Conservation (phyloP, 2,329 filamentous ascomycete genomes). For the Knufia fluminis region DNA sequence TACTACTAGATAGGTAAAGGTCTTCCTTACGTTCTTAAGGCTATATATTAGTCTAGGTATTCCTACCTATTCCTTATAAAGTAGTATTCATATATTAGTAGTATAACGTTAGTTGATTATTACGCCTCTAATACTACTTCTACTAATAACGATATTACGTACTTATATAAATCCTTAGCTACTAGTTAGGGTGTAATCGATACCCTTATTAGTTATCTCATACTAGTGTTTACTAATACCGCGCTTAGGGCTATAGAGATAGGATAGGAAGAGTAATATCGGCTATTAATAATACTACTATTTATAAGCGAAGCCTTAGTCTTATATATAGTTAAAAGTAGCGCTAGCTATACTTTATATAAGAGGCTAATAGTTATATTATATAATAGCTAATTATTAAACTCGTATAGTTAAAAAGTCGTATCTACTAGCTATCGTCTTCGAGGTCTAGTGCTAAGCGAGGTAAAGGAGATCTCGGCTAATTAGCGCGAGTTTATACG, state of each 20-base stretch:
- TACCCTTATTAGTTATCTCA: constrained; percentile 2
- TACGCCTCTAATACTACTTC: constrained; percentile 3
- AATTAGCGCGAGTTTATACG: neutral
- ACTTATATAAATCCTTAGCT: constrained; percentile 1
- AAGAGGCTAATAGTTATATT: constrained; percentile 4
- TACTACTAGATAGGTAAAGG: constrained; percentile 1
- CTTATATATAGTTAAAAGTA: constrained; percentile 2
- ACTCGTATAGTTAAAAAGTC: constrained; percentile 2
- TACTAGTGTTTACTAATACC: constrained; percentile 1
- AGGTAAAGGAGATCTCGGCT: too few species aligned
- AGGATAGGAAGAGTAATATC: neutral
- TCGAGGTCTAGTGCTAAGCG: too few species aligned
- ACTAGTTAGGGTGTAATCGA: neutral
- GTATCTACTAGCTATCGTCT: too few species aligned
- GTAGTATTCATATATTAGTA: constrained; percentile 1
- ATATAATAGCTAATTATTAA: constrained; percentile 5
- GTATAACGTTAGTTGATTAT: constrained; percentile 2
- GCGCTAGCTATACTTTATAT: constrained; percentile 1
- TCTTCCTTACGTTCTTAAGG: neutral
- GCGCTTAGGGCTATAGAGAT: constrained; percentile 3
- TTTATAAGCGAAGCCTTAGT: constrained; percentile 2
- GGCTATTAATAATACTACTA: neutral
- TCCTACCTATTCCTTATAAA: neutral
- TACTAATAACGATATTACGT: constrained; percentile 4
- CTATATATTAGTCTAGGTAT: constrained; percentile 3